Evolutionary conservation across 108 stramenopile genomes (phyloP).

Genomic region (Nitzschia sp.): DNA sequence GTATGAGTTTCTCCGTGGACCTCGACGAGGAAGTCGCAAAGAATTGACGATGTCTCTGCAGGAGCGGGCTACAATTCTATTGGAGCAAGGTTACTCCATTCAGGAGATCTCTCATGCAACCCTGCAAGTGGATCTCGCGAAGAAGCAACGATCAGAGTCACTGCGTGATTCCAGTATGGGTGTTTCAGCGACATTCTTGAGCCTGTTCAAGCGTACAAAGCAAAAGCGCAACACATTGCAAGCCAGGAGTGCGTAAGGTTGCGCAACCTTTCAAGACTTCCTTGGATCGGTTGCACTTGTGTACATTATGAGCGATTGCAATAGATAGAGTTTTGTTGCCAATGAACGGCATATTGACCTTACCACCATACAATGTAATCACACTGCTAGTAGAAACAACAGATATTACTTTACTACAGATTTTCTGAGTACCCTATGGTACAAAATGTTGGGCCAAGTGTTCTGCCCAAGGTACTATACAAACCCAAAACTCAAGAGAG

Average conservation of each 20-base stretch:
- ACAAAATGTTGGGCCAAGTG: too few species aligned
- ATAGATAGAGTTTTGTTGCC: too few species aligned
- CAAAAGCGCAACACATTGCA: conserved; percentile 18
- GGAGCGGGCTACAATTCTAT: conserved; percentile 26
- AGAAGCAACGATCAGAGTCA: conserved; percentile 25
- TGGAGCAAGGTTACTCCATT: conserved; percentile 27
- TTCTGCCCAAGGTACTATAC: too few species aligned
- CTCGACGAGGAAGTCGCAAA: conserved; percentile 13
- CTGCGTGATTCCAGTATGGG: conserved; percentile 1
- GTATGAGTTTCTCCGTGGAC: conserved; percentile 24
- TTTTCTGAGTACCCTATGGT: too few species aligned
- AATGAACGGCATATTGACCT: too few species aligned
- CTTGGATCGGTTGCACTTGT: too few species aligned
- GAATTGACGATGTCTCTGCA: conserved; percentile 26
- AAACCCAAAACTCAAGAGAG: too few species aligned
- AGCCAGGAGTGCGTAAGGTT: conserved; percentile 24
- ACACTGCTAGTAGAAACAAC: too few species aligned
- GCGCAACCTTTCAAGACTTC: background rate
- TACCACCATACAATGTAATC: too few species aligned
- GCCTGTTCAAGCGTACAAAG: conserved; percentile 17
- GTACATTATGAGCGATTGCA: too few species aligned
- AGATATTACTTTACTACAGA: too few species aligned
- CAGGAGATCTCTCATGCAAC: conserved; percentile 20
- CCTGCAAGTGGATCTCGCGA: conserved; percentile 26
- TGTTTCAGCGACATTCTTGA: conserved; percentile 6